Conservation (phyloP, 2,329 filamentous ascomycete genomes). For the Penicillium sp. region DNA sequence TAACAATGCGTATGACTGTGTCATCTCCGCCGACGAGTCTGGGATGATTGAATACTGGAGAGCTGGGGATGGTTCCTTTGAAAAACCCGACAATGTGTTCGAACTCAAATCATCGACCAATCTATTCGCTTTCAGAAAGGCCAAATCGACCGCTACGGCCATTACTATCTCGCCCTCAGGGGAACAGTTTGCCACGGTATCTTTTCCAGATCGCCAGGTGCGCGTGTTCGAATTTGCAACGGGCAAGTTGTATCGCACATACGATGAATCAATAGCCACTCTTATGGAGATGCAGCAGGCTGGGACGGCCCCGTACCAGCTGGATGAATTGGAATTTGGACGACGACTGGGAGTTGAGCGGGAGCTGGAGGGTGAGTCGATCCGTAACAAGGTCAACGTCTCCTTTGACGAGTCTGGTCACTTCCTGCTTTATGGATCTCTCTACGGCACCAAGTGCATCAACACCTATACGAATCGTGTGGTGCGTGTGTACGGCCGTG, state of each 20-base stretch:
- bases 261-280: slow-evolving; percentile 89
- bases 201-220: slow-evolving; percentile 89
- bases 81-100: slow-evolving; percentile 91
- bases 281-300: slow-evolving; percentile 94
- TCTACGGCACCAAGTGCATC: slow-evolving; percentile 89
- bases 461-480: slow-evolving; percentile 94
- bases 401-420: slow-evolving; percentile 95
- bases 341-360: slow-evolving; percentile 81
- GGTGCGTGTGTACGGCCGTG: slow-evolving; percentile 84
- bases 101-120: slow-evolving; percentile 91
- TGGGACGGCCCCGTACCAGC: slow-evolving; percentile 75
- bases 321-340: slow-evolving; percentile 91
- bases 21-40: slow-evolving; percentile 81
- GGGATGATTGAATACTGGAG: slow-evolving; percentile 98
- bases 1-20: slow-evolving; percentile 86
- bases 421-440: slow-evolving; percentile 91
- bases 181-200: slow-evolving; percentile 82
- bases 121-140: slow-evolving; percentile 95
- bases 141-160: slow-evolving; percentile 79
- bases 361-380: slow-evolving; percentile 71
- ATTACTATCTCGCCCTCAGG: slow-evolving; percentile 85
- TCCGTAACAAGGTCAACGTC: slow-evolving; percentile 75
- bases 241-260: slow-evolving; percentile 85
- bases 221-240: slow-evolving; percentile 90
- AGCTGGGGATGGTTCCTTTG: slow-evolving; percentile 69